These are phyloP conservation scores for Lentinula detonsa DNA, from an alignment of 768 basidiomycete genomes.

Conservation along the genomic window DNA sequence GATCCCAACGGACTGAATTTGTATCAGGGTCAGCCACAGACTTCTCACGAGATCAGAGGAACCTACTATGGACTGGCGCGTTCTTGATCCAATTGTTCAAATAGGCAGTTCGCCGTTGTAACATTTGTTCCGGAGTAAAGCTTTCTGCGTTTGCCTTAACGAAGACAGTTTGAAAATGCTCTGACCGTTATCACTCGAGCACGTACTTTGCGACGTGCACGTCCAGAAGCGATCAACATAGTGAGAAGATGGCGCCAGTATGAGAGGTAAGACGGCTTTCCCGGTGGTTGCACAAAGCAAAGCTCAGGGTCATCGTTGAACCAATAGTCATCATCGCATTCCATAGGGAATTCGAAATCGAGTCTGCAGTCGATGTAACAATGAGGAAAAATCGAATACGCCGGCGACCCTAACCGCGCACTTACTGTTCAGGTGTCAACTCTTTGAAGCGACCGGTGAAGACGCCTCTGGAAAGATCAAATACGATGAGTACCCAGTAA, in stretches of 20 bases:
- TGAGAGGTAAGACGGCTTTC: conserved; percentile 33
- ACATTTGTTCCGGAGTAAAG: conserved; percentile 15
- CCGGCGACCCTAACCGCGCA: no score
- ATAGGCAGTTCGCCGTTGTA: conserved; percentile 48
- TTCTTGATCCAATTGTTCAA: conserved; percentile 31
- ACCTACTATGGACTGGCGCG: conserved; percentile 45
- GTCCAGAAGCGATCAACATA: conserved; percentile 41
- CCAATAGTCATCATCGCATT: conserved; percentile 62
- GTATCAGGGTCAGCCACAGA: conserved; percentile 48
- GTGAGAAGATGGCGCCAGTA: conserved; percentile 36
- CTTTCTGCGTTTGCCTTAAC: background rate
- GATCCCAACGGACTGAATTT: conserved; percentile 18
- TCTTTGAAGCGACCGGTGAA: conserved; percentile 47
- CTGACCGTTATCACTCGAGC: background rate
- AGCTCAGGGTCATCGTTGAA: conserved; percentile 24
- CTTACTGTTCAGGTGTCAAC: background rate
- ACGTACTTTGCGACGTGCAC: conserved; percentile 23
- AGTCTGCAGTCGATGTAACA: background rate
- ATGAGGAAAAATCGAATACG: conserved; percentile 10
- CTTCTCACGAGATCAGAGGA: conserved; percentile 27
- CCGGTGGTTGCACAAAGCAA: conserved; percentile 43
- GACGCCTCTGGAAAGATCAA: conserved; percentile 36
- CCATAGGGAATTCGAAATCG: conserved; percentile 17
- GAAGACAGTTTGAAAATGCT: background rate
- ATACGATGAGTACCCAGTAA: conserved; percentile 21